Percentiles rank a stretch among this genome's conserved stretches.
Evolutionary conservation across 2,329 filamentous ascomycete genomes (phyloP).

Genomic region (Xylariaceae sp.): DNA sequence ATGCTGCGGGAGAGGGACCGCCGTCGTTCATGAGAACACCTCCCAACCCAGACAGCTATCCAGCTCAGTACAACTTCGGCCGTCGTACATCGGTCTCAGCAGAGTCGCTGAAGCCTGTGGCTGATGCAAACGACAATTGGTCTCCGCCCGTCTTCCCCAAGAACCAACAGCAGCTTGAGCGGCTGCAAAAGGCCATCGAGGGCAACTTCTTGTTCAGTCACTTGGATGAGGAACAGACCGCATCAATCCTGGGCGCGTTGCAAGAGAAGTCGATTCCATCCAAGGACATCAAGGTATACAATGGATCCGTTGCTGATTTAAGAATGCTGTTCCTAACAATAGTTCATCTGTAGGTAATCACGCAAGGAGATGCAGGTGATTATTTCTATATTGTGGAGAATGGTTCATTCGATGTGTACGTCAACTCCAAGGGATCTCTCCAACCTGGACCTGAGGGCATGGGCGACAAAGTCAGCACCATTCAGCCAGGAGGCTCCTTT

Average conservation of each 20-base stretch:
- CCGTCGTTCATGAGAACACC: conserved; percentile 45
- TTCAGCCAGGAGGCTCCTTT: conserved; percentile 87
- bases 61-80: conserved; percentile 89
- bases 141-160: conserved; percentile 83
- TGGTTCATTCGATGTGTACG: conserved; percentile 86
- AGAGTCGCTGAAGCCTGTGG: conserved; percentile 88
- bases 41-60: conserved; percentile 68
- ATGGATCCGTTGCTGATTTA: not conserved
- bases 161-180: conserved; percentile 72
- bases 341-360: conserved; percentile 68
- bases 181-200: conserved; percentile 77
- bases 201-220: conserved; percentile 93
- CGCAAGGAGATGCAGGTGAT: conserved; percentile 91
- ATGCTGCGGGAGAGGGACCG: conserved; percentile 42
- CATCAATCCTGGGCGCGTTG: conserved; percentile 83
- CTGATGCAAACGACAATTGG: conserved; percentile 85
- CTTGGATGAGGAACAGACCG: conserved; percentile 87
- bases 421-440: conserved; percentile 73
- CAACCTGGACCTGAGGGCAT: conserved; percentile 80
- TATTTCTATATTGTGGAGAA: conserved; percentile 97
- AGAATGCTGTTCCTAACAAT: not conserved
- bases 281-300: conserved; percentile 69
- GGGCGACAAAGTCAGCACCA: conserved; percentile 76
- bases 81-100: conserved; percentile 95
- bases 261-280: conserved; percentile 94